Conservation (phyloP, 441 rosid species). For the Theobroma grandiflorum region DNA sequence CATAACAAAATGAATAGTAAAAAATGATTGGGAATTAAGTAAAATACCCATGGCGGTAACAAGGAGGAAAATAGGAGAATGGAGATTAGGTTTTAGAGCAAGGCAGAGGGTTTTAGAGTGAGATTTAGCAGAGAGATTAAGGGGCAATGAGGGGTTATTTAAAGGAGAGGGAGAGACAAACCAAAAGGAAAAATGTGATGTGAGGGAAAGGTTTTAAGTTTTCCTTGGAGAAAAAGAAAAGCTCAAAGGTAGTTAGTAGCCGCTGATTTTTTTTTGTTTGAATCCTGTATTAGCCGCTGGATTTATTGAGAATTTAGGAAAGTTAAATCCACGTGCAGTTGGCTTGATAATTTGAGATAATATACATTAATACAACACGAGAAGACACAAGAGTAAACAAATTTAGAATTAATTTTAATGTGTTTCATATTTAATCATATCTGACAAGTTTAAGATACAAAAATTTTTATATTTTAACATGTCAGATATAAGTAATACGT, state of each 20-base stretch:
- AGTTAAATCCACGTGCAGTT: not conserved
- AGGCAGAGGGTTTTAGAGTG: slow-evolving; percentile 5
- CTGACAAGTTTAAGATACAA: too few relatives aligned
- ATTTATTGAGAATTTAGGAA: not conserved
- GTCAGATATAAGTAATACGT: too few relatives aligned
- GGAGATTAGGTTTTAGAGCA: not conserved
- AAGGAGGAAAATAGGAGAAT: not conserved
- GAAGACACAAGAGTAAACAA: too few relatives aligned
- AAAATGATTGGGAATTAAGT: not conserved
- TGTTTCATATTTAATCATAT: too few relatives aligned
- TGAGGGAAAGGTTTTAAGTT: not conserved
- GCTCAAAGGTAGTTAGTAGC: slow-evolving; percentile 8
- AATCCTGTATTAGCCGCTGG: slow-evolving; percentile 8
- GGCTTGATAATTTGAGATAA: too few relatives aligned
- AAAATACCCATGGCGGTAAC: slow-evolving; percentile 22
- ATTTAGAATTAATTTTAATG: too few relatives aligned
- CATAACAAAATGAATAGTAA: not conserved
- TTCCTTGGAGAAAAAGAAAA: not conserved
- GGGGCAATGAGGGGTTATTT: not conserved
- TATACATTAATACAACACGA: too few relatives aligned
- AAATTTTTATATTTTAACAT: too few relatives aligned
- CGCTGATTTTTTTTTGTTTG: slow-evolving; percentile 7
- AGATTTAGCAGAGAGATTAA: not conserved
- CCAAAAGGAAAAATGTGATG: not conserved
- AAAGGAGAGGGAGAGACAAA: not conserved